phyloP scores from a whole-genome alignment of 2,329 filamentous ascomycete genomes.

The Teratosphaeria gauchensis region DNA sequence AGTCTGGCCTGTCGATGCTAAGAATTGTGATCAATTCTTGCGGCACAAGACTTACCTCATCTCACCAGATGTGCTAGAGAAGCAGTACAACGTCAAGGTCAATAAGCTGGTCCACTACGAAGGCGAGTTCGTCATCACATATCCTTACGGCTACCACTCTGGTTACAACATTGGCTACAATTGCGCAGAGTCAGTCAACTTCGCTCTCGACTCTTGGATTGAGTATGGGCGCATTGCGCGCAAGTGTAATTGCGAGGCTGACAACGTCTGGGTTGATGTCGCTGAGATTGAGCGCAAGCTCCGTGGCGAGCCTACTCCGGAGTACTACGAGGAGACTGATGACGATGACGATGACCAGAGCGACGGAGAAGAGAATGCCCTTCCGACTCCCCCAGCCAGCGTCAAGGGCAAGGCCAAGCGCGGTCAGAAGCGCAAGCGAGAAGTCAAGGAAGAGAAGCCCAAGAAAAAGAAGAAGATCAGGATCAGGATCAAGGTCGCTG shows the following conservation, averaged over 20 bases:
- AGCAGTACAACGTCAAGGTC: conserved; percentile 88
- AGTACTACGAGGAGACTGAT: conserved; percentile 71
- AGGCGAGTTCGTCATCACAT: conserved; percentile 96
- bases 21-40: conserved; percentile 90
- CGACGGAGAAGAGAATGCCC: conserved; percentile 45
- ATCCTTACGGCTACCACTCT: conserved; percentile 96
- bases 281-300: conserved; percentile 91
- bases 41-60: conserved; percentile 97
- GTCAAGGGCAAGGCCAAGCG: conserved; percentile 57
- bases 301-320: conserved; percentile 70
- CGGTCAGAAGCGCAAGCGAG: conserved; percentile 59
- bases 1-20: conserved; percentile 89
- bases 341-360: conserved; percentile 50
- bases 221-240: conserved; percentile 92
- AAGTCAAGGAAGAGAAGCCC: conserved; percentile 37
- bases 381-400: conserved; percentile 70
- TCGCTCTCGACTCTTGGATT: conserved; percentile 89
- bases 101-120: conserved; percentile 94
- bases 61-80: conserved; percentile 76
- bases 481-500: conserved; percentile 60
- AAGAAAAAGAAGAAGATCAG: conserved; percentile 68
- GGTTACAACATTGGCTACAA: conserved; percentile 98
- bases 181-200: conserved; percentile 97
- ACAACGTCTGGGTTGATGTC: conserved; percentile 98
- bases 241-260: conserved; percentile 91